Conservation (phyloP, 495 filamentous ascomycete species). For the Hypoxylon lienhwacheense region DNA sequence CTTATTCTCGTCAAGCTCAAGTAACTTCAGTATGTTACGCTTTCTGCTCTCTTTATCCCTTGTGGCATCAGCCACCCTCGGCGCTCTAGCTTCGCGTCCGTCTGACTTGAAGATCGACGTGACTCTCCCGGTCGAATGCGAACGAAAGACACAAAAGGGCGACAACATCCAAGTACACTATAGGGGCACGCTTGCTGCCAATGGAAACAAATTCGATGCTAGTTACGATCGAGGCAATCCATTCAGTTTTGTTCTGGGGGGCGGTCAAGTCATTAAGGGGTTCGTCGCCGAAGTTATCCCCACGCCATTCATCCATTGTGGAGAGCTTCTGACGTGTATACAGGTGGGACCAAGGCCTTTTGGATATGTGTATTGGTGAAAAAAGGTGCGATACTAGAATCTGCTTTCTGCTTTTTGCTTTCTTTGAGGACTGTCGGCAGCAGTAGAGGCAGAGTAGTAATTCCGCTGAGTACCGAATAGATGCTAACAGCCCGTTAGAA, state of each 20-base stretch:
- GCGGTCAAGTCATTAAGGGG: constrained; percentile 85
- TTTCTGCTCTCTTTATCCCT: constrained; percentile 59
- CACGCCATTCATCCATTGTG: constrained; percentile 1
- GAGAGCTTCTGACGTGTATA: constrained; percentile 23
- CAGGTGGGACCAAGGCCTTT: constrained; percentile 85
- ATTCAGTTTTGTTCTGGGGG: constrained; percentile 76
- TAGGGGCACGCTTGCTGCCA: constrained; percentile 69
- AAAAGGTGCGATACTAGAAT: constrained; percentile 54
- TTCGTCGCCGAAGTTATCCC: constrained; percentile 44
- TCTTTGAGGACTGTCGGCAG: too few species aligned
- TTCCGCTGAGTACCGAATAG: background rate
- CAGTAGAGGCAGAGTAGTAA: background rate
- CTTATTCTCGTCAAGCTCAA: too few species aligned
- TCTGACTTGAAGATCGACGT: constrained; percentile 72
- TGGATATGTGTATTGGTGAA: constrained; percentile 97
- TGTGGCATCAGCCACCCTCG: constrained; percentile 55
- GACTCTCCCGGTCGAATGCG: constrained; percentile 65
- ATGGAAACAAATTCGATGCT: constrained; percentile 61
- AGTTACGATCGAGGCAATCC: constrained; percentile 75
- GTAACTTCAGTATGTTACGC: constrained; percentile 56
- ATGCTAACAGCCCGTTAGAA: constrained; percentile 47
- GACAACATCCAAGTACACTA: constrained; percentile 88
- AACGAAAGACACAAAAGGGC: constrained; percentile 72
- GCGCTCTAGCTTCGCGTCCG: constrained; percentile 46
- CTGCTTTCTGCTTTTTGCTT: too few species aligned